phyloP scores from a whole-genome alignment of 371 early-diverging fungal genomes.

The Apophysomyces sp. region DNA sequence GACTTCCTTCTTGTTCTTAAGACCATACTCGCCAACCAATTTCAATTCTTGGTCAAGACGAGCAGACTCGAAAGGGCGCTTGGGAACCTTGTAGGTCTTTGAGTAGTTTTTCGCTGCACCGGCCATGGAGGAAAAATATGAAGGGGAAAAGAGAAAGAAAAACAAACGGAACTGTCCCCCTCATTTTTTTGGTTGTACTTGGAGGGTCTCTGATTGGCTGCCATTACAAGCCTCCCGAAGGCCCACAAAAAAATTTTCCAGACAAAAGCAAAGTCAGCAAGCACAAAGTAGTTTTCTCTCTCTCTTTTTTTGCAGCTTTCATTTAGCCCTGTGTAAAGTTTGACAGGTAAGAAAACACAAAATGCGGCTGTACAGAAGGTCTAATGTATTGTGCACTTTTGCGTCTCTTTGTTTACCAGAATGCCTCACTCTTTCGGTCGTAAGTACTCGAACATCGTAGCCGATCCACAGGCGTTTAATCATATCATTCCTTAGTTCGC shows the following conservation, averaged over 20 bases:
- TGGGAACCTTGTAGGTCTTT: slow-evolving; percentile 97
- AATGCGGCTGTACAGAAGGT: too few relatives aligned
- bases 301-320: slow-evolving; percentile 23
- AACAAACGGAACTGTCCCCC: neutral
- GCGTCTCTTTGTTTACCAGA: slow-evolving; percentile 6
- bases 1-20: slow-evolving; percentile 99
- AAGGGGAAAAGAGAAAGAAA: slow-evolving; percentile 24
- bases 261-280: slow-evolving; percentile 13
- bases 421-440: slow-evolving; percentile 96
- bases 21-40: slow-evolving; percentile 96
- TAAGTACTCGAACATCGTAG: slow-evolving; percentile 26
- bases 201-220: neutral
- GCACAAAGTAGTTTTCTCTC: slow-evolving; percentile 14
- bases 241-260: slow-evolving; percentile 4
- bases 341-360: slow-evolving; percentile 38
- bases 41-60: slow-evolving; percentile 98
- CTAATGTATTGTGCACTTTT: neutral
- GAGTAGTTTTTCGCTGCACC: slow-evolving; percentile 61
- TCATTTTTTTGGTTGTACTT: neutral
- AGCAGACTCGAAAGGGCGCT: slow-evolving; percentile 97
- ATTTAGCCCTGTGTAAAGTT: slow-evolving; percentile 21
- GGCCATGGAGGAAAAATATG: slow-evolving; percentile 26
- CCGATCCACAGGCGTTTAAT: neutral
- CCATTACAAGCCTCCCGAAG: neutral
- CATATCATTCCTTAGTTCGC: slow-evolving; percentile 55